These are phyloP conservation scores for Tribonema minus DNA, from an alignment of 108 stramenopile genomes.

Conservation along the genomic window DNA sequence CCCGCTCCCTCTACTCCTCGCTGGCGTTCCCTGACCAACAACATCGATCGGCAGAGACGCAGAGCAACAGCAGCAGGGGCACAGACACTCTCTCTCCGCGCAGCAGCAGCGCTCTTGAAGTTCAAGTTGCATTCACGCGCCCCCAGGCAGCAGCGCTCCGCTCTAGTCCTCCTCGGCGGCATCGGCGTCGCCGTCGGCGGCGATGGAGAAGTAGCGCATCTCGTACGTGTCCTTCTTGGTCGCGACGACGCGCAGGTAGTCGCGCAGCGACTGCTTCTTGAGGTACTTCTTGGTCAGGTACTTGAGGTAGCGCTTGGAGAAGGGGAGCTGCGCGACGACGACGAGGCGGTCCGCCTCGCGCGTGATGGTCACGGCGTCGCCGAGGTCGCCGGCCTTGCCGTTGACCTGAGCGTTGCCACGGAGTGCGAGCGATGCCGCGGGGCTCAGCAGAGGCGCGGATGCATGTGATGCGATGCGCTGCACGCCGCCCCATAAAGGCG, in stretches of 20 bases:
- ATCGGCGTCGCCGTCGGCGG: conserved; percentile 38
- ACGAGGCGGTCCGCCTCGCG: conserved; percentile 70
- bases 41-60: no score
- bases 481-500: no score
- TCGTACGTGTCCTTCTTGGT: conserved; percentile 79
- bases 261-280: conserved; percentile 95
- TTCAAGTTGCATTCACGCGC: no score
- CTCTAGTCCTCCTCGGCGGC: conserved; percentile 50
- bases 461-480: neutral
- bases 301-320: conserved; percentile 97
- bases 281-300: conserved; percentile 98
- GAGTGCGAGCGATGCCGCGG: neutral
- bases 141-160: no score
- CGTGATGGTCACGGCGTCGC: conserved; percentile 68
- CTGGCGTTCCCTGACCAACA: no score
- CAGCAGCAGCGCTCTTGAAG: no score
- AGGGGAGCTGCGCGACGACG: conserved; percentile 75
- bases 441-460: neutral
- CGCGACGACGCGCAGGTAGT: conserved; percentile 95
- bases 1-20: no score
- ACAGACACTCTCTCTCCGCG: no score
- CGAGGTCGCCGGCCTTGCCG: conserved; percentile 64
- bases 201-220: conserved; percentile 58
- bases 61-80: neutral
- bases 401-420: no score